These are phyloP conservation scores for Pezizomycotina sp. DNA, from an alignment of 2,329 filamentous ascomycete species.

Conservation along the genomic window DNA sequence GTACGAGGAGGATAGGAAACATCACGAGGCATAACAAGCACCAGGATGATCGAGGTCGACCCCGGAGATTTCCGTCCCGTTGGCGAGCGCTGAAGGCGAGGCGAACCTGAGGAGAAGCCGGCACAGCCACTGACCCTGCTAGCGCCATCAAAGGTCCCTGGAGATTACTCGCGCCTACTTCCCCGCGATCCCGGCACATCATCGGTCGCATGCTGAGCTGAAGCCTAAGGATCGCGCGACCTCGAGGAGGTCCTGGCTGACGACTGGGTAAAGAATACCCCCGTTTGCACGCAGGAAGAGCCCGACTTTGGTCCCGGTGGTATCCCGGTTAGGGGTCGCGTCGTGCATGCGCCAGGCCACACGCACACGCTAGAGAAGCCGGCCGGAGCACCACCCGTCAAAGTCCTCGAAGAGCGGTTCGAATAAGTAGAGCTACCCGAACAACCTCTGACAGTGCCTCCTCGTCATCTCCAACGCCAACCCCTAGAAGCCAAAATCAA, in stretches of 20 bases:
- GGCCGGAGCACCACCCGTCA: constrained; percentile 71
- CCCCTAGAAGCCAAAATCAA: neutral
- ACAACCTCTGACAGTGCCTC: constrained; percentile 11
- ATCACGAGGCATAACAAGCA: constrained; percentile 2
- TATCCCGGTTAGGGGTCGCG: constrained; percentile 36
- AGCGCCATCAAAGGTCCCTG: constrained; percentile 67
- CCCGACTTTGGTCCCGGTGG: constrained; percentile 17
- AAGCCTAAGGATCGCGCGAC: constrained; percentile 68
- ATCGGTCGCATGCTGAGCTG: constrained; percentile 86
- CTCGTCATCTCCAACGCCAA: neutral
- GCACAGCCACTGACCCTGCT: constrained; percentile 26
- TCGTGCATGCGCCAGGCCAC: constrained; percentile 60
- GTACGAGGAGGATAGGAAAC: constrained; percentile 9
- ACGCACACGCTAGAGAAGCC: constrained; percentile 70
- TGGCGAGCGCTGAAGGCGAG: constrained; percentile 11
- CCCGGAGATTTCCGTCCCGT: constrained; percentile 15
- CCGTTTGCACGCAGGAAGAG: constrained; percentile 66
- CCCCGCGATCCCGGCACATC: constrained; percentile 76
- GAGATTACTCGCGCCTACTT: constrained; percentile 71
- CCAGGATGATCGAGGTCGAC: neutral
- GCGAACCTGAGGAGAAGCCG: constrained; percentile 21
- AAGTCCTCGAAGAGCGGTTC: constrained; percentile 87
- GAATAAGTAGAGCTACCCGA: constrained; percentile 17
- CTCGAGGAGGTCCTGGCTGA: constrained; percentile 73
- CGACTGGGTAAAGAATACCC: constrained; percentile 71